Evolutionary conservation across 768 basidiomycete species (phyloP).

Genomic region (Inosperma sp.): DNA sequence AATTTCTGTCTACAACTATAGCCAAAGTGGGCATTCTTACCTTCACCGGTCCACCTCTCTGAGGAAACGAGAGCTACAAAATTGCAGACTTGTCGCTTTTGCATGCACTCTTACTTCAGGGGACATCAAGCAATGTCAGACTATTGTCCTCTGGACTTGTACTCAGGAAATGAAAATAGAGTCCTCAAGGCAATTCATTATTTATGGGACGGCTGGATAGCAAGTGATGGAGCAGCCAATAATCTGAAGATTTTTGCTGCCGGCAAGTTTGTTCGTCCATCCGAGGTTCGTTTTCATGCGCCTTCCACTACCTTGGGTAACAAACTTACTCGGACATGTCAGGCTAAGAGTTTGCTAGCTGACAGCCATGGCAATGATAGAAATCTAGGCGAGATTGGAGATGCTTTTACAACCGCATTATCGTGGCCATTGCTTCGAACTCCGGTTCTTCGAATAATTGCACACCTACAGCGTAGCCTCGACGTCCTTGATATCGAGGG

Average conservation of each 20-base stretch:
- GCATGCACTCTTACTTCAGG: conserved; percentile 74
- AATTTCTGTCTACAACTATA: conserved; percentile 32
- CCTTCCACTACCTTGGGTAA: background rate
- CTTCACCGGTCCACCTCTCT: conserved; percentile 58
- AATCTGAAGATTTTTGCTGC: conserved; percentile 77
- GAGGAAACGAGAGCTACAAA: conserved; percentile 54
- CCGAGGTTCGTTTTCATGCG: conserved; percentile 39
- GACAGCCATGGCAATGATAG: conserved; percentile 14
- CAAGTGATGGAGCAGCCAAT: conserved; percentile 62
- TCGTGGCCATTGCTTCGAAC: conserved; percentile 45
- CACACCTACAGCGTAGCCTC: conserved; percentile 64
- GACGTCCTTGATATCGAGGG: conserved; percentile 87
- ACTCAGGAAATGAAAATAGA: conserved; percentile 62
- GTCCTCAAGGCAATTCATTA: conserved; percentile 57
- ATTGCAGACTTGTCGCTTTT: conserved; percentile 76
- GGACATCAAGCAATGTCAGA: conserved; percentile 36
- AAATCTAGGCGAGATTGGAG: conserved; percentile 33
- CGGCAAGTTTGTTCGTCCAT: conserved; percentile 56
- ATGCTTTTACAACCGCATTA: conserved; percentile 48
- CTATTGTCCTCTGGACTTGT: conserved; percentile 92
- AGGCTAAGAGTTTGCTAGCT: conserved; percentile 30
- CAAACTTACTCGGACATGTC: background rate
- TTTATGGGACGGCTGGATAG: conserved; percentile 72
- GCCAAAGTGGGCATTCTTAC: conserved; percentile 98
- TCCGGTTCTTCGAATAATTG: conserved; percentile 50